Conservation (phyloP, 75 land plant species). For the Pinus taeda region DNA sequence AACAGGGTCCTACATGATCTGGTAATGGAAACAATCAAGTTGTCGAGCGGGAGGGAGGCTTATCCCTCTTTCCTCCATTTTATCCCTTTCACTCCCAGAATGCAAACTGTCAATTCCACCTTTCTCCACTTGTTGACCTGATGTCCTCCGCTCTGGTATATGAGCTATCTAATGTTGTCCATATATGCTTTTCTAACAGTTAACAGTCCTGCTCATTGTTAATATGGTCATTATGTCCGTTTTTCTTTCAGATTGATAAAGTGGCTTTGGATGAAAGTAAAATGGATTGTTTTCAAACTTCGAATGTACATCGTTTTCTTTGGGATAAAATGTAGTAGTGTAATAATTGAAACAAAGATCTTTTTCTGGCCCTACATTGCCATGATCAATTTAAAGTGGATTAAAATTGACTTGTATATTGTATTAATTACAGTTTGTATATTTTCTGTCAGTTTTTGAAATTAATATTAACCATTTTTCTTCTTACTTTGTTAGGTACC, state of each 20-base stretch:
- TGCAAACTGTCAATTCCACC: too few relatives aligned
- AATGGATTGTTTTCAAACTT: background rate
- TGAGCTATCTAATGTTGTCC: too few relatives aligned
- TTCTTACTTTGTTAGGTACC: conserved; percentile 53
- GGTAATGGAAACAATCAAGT: too few relatives aligned
- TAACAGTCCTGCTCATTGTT: background rate
- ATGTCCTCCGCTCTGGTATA: too few relatives aligned
- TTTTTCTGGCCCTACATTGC: background rate
- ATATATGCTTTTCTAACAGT: background rate
- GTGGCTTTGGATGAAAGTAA: background rate
- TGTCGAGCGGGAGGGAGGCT: too few relatives aligned
- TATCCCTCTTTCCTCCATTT: too few relatives aligned
- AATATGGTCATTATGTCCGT: too few relatives aligned
- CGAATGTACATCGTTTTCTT: background rate
- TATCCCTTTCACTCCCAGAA: too few relatives aligned
- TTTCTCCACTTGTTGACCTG: too few relatives aligned
- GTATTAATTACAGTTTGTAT: background rate
- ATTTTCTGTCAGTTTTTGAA: background rate
- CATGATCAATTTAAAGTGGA: background rate
- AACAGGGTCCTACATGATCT: too few relatives aligned
- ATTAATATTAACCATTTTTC: background rate
- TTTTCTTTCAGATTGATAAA: background rate
- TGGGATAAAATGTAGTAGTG: background rate
- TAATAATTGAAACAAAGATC: background rate
- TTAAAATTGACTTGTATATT: background rate